Evolutionary conservation across 2,329 filamentous ascomycete genomes (phyloP), one percentile per base, ranked within the genome.

Genomic region (Purpureocillium takamizusanense): DNA sequence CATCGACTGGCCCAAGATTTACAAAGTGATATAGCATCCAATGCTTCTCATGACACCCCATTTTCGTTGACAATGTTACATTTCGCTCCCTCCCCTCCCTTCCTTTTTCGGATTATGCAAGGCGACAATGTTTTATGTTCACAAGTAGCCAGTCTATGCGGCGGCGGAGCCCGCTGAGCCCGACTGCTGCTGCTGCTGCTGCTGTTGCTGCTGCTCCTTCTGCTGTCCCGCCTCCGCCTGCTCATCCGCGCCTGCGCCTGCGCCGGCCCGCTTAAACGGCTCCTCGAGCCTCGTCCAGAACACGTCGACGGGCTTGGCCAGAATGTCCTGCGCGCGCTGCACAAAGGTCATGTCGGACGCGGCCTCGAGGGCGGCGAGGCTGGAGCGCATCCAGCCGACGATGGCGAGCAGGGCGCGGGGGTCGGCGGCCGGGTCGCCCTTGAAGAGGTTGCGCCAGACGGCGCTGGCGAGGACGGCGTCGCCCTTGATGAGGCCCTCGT

Each of bases 361-460:
- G 44, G 60, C 60, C 52, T 76, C 74, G 35, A 78, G 57, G 41
- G 63, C 59, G 42, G 58, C 59, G 33, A 76, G 48, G 18, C 60
- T 60, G 15, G 60, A 59, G 31, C 75, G 62, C 62, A 78, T 73
- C 71, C 72, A 78, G 25, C 65, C 66, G 16, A 78, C 74, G 34
- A 77, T 62, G 36, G 72, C 72, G 3, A 73, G 68, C 35, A 78
- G 57, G 21, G 58, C 50, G 37, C 72, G 59, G 28, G 69, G 59
- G 45, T 78, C 72, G 13, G 67, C 63, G 42, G 74, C 68, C 21
- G 68, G 63, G 35, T 64, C 60, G 16, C 77, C 86, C 65, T 90
- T 88, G 70, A 87, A 94, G 40, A 98, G 57, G 61, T 97, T 97
- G 53, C 92, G 75, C 92, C 92, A 98, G 35, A 98, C 70, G 8